A percentile compares a stretch with the other conserved stretches of the same genome.
These are phyloP conservation scores for Chlorella sp. DNA, from an alignment of 139 green algal genomes.

Conservation along the genomic window DNA sequence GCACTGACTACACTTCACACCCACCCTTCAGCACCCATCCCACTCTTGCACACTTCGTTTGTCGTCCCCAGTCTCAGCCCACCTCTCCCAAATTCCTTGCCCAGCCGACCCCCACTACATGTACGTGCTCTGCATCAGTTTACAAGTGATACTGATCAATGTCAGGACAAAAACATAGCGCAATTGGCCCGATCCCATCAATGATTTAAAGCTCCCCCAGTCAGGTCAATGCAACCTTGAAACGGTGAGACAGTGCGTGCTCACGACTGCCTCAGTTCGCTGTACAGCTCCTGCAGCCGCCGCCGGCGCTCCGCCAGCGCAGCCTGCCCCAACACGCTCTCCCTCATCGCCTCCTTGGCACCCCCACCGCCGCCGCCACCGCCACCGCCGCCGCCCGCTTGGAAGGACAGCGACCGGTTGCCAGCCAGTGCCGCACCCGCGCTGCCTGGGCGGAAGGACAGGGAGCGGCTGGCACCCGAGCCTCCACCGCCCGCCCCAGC, in stretches of 20 bases:
- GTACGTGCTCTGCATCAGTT: too few relatives aligned
- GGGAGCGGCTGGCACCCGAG: background rate
- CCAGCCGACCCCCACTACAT: too few relatives aligned
- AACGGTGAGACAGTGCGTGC: background rate
- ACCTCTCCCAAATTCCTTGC: too few relatives aligned
- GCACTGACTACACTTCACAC: background rate
- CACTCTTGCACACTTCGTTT: too few relatives aligned
- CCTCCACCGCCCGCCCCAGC: background rate
- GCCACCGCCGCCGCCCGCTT: too few relatives aligned
- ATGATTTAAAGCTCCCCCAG: background rate
- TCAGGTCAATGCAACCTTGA: background rate
- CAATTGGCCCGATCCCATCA: background rate
- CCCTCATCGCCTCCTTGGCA: slow-evolving; percentile 2
- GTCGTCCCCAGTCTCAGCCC: too few relatives aligned
- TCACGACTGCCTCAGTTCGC: slow-evolving; percentile 29
- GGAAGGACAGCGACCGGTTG: background rate
- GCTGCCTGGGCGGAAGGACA: background rate
- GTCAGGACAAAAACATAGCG: too few relatives aligned
- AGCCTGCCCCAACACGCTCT: slow-evolving; percentile 26
- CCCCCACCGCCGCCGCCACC: slow-evolving; percentile 2
- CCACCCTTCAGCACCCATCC: background rate
- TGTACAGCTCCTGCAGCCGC: slow-evolving; percentile 46
- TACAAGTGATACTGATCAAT: too few relatives aligned
- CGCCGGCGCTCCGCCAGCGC: slow-evolving; percentile 37
- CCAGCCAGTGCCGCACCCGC: background rate